Evolutionary conservation across 106 monocot genomes (phyloP).

Genomic region (Platanthera guangdongensis): DNA sequence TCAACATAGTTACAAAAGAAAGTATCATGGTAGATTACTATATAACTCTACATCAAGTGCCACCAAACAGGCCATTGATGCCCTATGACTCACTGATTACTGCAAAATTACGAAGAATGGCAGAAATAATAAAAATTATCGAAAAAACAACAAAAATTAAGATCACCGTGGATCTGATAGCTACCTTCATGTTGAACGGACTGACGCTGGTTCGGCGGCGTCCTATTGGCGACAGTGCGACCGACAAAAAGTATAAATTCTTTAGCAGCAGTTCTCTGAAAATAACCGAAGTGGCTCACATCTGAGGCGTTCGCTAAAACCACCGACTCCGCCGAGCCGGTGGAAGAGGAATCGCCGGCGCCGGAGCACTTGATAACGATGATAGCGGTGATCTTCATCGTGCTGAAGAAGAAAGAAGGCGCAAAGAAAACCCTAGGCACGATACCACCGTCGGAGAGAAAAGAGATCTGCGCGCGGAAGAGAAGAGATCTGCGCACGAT

Average conservation of each 20-base stretch:
- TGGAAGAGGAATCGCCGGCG: conserved; percentile 9
- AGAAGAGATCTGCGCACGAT: too few relatives aligned
- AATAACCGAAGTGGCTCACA: conserved; percentile 86
- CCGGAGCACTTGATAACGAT: not conserved
- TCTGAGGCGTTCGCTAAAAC: conserved; percentile 80
- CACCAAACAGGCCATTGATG: too few relatives aligned
- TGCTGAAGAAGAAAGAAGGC: not conserved
- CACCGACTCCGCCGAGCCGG: conserved; percentile 30
- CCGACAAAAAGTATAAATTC: conserved; percentile 82
- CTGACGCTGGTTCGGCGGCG: conserved; percentile 57
- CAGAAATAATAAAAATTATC: too few relatives aligned
- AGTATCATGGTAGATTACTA: too few relatives aligned
- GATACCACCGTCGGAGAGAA: too few relatives aligned
- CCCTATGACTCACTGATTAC: too few relatives aligned
- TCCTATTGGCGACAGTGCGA: conserved; percentile 44
- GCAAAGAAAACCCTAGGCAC: not conserved
- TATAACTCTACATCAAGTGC: too few relatives aligned
- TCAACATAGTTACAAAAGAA: too few relatives aligned
- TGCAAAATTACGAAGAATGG: too few relatives aligned
- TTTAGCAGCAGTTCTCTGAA: conserved; percentile 54
- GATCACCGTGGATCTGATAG: not conserved
- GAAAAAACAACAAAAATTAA: too few relatives aligned
- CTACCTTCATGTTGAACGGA: conserved; percentile 86
- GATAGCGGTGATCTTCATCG: not conserved
- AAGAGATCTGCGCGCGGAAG: too few relatives aligned